Evolutionary conservation across 1,284 basidiomycete species (phyloP).

Genomic region (Naganishia cerealis): DNA sequence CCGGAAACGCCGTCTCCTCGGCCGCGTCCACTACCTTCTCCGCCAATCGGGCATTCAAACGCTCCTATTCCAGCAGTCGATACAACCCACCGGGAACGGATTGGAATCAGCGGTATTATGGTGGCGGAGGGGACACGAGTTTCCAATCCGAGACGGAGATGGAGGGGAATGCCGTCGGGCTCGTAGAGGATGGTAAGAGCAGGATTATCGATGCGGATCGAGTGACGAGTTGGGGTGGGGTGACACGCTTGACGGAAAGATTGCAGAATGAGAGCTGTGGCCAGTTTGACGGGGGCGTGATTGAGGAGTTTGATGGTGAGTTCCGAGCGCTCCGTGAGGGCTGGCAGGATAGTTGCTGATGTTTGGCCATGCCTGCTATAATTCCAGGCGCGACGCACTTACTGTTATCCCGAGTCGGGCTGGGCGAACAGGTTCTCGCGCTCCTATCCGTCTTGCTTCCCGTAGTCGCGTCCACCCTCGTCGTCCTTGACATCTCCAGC

Average conservation of each 20-base stretch:
- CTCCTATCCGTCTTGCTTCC: slow-evolving; percentile 72
- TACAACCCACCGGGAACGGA: neutral
- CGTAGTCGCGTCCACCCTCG: slow-evolving; percentile 69
- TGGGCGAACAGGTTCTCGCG: slow-evolving; percentile 59
- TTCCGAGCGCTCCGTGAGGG: slow-evolving; percentile 20
- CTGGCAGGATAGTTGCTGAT: neutral
- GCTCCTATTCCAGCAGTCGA: neutral
- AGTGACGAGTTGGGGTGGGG: slow-evolving; percentile 48
- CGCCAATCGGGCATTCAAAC: neutral
- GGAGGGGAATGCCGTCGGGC: slow-evolving; percentile 23
- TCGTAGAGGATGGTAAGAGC: slow-evolving; percentile 29
- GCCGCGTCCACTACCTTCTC: neutral
- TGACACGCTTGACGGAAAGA: slow-evolving; percentile 40
- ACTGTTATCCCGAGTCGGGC: slow-evolving; percentile 71
- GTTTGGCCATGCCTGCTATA: neutral
- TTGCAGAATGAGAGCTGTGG: slow-evolving; percentile 32
- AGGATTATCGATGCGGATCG: slow-evolving; percentile 40
- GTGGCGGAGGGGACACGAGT: slow-evolving; percentile 8
- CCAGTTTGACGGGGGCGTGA: slow-evolving; percentile 36
- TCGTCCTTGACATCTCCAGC: slow-evolving; percentile 84
- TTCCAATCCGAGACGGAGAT: slow-evolving; percentile 14
- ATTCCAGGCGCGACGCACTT: slow-evolving; percentile 79
- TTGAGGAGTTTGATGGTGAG: slow-evolving; percentile 43
- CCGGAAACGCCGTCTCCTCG: neutral
- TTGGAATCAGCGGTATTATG: slow-evolving; percentile 16